Base-by-base conservation (phyloP, 1,284 basidiomycete species). In the Cryptococcus sp. region DNA sequence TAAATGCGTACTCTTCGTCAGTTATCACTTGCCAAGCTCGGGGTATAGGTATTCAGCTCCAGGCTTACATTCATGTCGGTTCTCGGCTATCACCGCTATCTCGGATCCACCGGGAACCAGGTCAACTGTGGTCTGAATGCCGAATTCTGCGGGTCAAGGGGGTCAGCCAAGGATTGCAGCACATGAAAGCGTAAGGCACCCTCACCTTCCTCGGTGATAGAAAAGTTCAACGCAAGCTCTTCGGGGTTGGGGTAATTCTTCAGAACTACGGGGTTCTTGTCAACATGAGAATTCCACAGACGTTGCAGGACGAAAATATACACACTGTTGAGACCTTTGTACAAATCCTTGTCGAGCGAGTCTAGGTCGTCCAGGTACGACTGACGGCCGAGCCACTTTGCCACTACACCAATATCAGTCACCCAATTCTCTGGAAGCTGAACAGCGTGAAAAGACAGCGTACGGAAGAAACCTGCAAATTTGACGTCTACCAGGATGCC, bases 401-500 rank as follows among this genome's bases (percentile, higher is more conserved):
- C 74, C 59, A 78, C 88, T 91, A 66, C 3, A 46, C 6, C 18
- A 49, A 45, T 40, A 11, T 54, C 28, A 46, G 43, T 20, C n/a
- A 3, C 37, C 13, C 8, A 16, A 13, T 18, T 23, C 24, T 36
- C 15, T 20, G 21, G 21, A 5, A 18, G 33, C n/a, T 36, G 15
- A 12, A 33, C n/a, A 44, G 49, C 3, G n/a, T n/a, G n/a, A n/a
- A 9, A 21, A 21, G 21, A 12, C 16, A 56, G 59, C 69, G 66
- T 54, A 79, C 74, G 81, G 83, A 98, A 98, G 80, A 98, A 99
- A 8, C 86, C 85, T 1, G 96, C 93, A 77, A 98, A 98, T 1
- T 88, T 88, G 4, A 95, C 89, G 66, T 98, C 92, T n/a, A 96
- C 86, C 7, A 99, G 80, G 50, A 98, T 98, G 2, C 94, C 93